phyloP scores from a whole-genome alignment of 2,329 filamentous ascomycete species.

The Xylariaceae sp. region DNA sequence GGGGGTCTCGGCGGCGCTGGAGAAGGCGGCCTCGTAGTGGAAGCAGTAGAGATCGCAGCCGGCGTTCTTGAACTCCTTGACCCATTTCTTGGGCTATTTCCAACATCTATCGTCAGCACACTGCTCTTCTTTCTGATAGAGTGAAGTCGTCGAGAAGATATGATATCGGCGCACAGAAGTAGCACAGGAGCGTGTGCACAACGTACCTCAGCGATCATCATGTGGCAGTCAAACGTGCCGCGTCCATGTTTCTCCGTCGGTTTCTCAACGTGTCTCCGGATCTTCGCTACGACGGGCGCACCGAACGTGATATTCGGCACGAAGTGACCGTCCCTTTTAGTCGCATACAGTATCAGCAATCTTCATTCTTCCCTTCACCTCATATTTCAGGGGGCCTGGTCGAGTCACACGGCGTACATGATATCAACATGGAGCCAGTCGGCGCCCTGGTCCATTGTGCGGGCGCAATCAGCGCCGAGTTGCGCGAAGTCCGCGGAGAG shows the following conservation, averaged over 20 bases:
- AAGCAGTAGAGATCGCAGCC: conserved; percentile 99
- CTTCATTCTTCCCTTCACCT: background rate
- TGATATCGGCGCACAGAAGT: too few species aligned
- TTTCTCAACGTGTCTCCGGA: conserved; percentile 76
- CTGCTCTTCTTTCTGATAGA: too few species aligned
- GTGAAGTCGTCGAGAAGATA: too few species aligned
- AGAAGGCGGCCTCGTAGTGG: conserved; percentile 95
- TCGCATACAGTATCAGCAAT: conserved; percentile 7
- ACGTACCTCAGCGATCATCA: conserved; percentile 97
- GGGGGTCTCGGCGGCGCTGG: conserved; percentile 76
- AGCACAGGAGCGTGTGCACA: background rate
- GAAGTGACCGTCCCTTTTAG: conserved; percentile 89
- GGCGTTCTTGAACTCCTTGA: conserved; percentile 86
- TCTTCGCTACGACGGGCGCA: conserved; percentile 89
- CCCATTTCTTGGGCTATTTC: conserved; percentile 88
- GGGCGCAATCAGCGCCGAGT: conserved; percentile 78
- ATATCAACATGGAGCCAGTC: conserved; percentile 97
- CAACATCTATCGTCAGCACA: too few species aligned
- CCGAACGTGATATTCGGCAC: conserved; percentile 98
- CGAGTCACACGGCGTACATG: conserved; percentile 45
- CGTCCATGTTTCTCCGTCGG: conserved; percentile 65
- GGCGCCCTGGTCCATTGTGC: conserved; percentile 79
- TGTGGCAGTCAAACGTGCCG: conserved; percentile 98
- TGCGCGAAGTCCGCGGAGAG: conserved; percentile 92
- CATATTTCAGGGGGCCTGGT: background rate